phyloP scores from a whole-genome alignment of 164 flowering plant genomes.

The Liriodendron chinense region DNA sequence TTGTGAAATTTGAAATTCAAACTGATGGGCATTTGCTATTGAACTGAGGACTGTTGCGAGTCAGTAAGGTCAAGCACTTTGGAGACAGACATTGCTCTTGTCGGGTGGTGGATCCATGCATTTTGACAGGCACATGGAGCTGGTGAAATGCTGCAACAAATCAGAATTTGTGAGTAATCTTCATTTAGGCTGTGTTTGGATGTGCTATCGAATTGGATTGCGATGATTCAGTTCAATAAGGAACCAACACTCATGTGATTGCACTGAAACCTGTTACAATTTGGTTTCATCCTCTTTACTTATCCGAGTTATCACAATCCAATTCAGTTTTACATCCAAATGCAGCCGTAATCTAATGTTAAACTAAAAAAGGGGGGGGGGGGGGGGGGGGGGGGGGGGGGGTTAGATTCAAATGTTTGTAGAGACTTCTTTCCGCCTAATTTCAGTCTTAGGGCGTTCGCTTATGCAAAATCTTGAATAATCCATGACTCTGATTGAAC shows the following conservation, averaged over 20 bases:
- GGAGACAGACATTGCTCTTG: background rate
- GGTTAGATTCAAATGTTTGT: constrained; percentile 1
- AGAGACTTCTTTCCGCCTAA: constrained; percentile 4
- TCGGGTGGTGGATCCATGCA: background rate
- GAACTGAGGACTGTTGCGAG: background rate
- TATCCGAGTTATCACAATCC: too few relatives aligned
- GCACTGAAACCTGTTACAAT: too few relatives aligned
- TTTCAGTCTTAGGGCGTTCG: constrained; percentile 14
- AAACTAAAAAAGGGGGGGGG: too few relatives aligned
- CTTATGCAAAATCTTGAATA: constrained; percentile 14
- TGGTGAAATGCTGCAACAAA: background rate
- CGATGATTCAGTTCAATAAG: too few relatives aligned
- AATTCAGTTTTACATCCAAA: too few relatives aligned
- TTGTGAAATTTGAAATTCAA: background rate
- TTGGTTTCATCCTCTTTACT: too few relatives aligned
- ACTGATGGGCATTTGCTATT: background rate
- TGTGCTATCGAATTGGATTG: too few relatives aligned
- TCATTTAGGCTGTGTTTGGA: too few relatives aligned
- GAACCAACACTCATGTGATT: too few relatives aligned
- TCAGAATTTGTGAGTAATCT: background rate
- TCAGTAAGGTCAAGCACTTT: background rate
- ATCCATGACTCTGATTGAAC: constrained; percentile 5
- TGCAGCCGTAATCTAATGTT: too few relatives aligned
- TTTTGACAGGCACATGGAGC: background rate
- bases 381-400: too few relatives aligned